Evolutionary conservation across 176 grass and related monocot species (phyloP), one percentile per base, ranked within the genome.

Genomic region (Neostapfia colusana): DNA sequence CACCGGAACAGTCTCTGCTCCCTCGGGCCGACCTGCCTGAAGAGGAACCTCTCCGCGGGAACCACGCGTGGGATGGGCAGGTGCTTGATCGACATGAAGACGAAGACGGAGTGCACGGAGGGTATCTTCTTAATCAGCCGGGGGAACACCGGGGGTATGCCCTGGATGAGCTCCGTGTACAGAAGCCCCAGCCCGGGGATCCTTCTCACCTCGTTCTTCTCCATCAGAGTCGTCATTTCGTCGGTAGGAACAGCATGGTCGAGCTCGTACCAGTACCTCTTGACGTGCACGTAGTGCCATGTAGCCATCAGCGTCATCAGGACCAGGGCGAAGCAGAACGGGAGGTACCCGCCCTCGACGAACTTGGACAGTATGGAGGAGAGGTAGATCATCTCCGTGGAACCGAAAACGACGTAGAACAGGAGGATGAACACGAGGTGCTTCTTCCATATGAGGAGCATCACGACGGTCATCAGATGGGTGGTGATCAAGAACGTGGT

Each of bases 21-120:
- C 63, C 71, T 79, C 10, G 90, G 73, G 4, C 90, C 93, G 0
- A 87, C 93, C 63, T 91, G 78, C 23, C 88, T 69, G 38, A 93
- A 86, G 18, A 90, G 51, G 80, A 97, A 93, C 48, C 90, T 63
- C 65, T 93, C 93, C 7, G 48, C 73, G 0, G 85, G 41, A 6
- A 8, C 50, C 10, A 97, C 90, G 15, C 77, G 89, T 14, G 86
- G 89, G 35, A 93, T 84, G 0, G 90, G 85, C 44, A 97, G 67
- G 63, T 90, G 79, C 73, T 97, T 97, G 56, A 97, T 89, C 1
- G 93, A 97, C 44, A 97, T 87, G 73, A 97, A 89, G 13, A 89
- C 23, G 40, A 97, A 81, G 74, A 97, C 43, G 1, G 85, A 77
- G 82, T 97, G 93, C 18, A 97, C 76, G 6, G 90, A 92, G 6